These are phyloP conservation scores for Leccinum sublutescens DNA, from an alignment of 768 basidiomycete genomes.

Conservation along the genomic window DNA sequence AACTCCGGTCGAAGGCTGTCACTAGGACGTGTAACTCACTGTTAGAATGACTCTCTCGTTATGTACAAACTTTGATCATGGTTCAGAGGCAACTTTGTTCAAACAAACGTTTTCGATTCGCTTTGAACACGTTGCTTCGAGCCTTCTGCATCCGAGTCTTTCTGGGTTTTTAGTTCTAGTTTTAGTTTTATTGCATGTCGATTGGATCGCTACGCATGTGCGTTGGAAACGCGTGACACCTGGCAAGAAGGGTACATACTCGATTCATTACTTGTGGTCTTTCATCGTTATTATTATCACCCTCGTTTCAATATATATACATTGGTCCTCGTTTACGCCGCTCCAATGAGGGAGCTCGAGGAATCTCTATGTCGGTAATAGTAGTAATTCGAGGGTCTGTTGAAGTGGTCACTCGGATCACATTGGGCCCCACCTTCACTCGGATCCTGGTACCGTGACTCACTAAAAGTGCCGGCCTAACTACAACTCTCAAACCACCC, in stretches of 20 bases:
- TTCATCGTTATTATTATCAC: neutral
- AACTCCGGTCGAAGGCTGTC: neutral
- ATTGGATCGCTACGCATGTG: neutral
- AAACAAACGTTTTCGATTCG: neutral
- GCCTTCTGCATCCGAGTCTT: neutral
- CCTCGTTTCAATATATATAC: neutral
- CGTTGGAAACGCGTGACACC: neutral
- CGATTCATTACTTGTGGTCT: neutral
- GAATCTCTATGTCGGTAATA: neutral
- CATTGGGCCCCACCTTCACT: neutral
- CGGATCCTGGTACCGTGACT: neutral
- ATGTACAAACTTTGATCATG: neutral
- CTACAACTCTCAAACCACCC: neutral
- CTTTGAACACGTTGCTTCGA: neutral
- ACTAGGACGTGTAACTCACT: neutral
- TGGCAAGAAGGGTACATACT: neutral
- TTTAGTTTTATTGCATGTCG: neutral
- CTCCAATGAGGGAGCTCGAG: neutral
- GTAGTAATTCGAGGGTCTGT: neutral
- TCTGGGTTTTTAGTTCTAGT: neutral
- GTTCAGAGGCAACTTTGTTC: neutral
- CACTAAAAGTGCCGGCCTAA: neutral
- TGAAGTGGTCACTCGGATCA: neutral
- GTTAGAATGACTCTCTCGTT: neutral
- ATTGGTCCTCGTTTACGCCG: neutral